A percentile compares a stretch with the other conserved stretches of the same genome.
Evolutionary conservation across 441 rosid genomes (phyloP).

Genomic region (Gossypium gossypioides): DNA sequence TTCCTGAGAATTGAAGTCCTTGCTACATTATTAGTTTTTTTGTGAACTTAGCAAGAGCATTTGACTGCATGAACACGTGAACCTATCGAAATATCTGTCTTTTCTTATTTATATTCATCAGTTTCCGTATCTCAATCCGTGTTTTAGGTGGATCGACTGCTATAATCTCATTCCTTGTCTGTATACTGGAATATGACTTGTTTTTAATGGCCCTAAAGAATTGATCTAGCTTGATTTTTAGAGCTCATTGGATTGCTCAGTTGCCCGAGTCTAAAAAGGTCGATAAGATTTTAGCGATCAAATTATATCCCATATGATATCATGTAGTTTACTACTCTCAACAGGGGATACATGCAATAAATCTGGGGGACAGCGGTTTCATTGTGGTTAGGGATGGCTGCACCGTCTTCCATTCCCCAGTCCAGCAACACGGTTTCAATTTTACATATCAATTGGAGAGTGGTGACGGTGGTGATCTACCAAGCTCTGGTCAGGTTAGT

Average conservation of each 20-base stretch:
- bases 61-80: conserved; percentile 1
- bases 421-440: conserved; percentile 64
- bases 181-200: background rate
- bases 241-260: background rate
- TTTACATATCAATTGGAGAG: conserved; percentile 61
- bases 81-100: background rate
- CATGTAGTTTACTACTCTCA: background rate
- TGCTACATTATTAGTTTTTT: background rate
- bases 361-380: conserved; percentile 74
- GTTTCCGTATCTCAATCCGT: background rate
- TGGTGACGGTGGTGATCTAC: conserved; percentile 44
- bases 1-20: background rate
- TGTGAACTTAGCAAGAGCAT: background rate
- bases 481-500: conserved; percentile 48
- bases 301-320: background rate
- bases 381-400: conserved; percentile 52
- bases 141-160: background rate
- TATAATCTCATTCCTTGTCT: background rate
- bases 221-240: background rate
- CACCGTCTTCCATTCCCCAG: conserved; percentile 53
- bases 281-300: background rate
- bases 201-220: background rate
- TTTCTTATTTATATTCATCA: background rate
- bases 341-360: conserved; percentile 57
- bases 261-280: background rate